Percentiles rank a stretch among this genome's conserved stretches.
Conservation (phyloP, 2,329 filamentous ascomycete genomes). For the Chaetomium sp. region DNA sequence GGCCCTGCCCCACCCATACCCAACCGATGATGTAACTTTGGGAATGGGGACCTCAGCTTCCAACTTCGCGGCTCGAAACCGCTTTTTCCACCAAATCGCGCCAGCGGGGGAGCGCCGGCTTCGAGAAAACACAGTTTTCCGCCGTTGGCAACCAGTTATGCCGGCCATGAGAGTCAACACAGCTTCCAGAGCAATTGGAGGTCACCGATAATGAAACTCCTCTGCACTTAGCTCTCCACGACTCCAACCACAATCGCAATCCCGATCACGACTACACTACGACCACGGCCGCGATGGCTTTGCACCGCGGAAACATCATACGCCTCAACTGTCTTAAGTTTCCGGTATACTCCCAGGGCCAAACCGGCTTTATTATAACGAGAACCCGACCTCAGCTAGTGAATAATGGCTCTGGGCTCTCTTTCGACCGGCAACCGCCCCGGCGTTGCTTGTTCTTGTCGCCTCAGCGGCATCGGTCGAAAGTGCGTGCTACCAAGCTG, state of each 20-base stretch:
- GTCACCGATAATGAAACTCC: not conserved
- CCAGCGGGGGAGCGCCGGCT: not conserved
- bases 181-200: not conserved
- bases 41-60: not conserved
- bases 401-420: constrained; percentile 4
- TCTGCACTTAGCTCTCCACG: not conserved
- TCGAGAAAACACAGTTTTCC: not conserved
- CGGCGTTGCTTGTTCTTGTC: constrained; percentile 31
- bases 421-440: not conserved
- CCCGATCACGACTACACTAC: not conserved
- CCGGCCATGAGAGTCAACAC: not conserved
- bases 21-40: constrained; percentile 18
- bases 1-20: not conserved
- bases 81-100: not conserved
- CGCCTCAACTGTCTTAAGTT: constrained; percentile 9
- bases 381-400: constrained; percentile 1
- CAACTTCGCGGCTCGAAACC: not conserved
- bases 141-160: not conserved
- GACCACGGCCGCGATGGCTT: constrained; percentile 9
- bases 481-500: constrained; percentile 34
- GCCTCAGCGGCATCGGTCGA: constrained; percentile 18
- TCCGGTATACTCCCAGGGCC: not conserved
- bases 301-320: constrained; percentile 4
- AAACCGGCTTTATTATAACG: not conserved
- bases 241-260: not conserved